Conservation (phyloP, 306 rosid species). For the Ziziphus jujuba region DNA sequence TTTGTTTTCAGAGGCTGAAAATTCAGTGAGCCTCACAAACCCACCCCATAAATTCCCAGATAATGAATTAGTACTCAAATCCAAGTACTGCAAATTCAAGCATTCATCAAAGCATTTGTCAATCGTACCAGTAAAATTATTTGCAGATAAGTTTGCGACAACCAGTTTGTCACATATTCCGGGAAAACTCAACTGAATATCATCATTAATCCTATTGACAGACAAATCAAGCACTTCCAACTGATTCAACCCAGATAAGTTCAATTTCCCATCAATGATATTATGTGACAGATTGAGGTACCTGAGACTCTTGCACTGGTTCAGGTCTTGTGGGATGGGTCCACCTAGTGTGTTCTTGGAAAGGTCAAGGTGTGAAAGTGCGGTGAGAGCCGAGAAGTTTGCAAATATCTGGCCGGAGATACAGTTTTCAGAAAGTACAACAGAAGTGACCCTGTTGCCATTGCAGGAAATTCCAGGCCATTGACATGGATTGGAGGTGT, state of each 20-base stretch:
- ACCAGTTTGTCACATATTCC: conserved; percentile 52
- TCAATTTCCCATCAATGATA: conserved; percentile 48
- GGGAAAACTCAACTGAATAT: conserved; percentile 54
- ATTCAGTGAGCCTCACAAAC: conserved; percentile 50
- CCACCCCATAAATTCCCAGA: conserved; percentile 65
- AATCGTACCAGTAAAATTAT: conserved; percentile 63
- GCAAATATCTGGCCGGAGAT: conserved; percentile 57
- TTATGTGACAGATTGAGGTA: conserved; percentile 74
- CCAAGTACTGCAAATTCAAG: conserved; percentile 64
- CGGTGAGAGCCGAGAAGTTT: conserved; percentile 67
- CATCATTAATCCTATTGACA: conserved; percentile 63
- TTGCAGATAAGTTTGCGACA: conserved; percentile 56
- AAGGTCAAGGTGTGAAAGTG: conserved; percentile 66
- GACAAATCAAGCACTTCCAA: conserved; percentile 65
- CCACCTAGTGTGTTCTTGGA: conserved; percentile 66
- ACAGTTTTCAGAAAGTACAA: conserved; percentile 39
- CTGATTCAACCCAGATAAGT: conserved; percentile 53
- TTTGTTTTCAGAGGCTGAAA: conserved; percentile 67
- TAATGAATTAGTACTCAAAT: conserved; percentile 71
- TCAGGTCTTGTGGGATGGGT: conserved; percentile 55
- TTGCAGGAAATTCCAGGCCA: conserved; percentile 70
- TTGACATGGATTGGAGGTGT: conserved; percentile 49
- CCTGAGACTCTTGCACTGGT: conserved; percentile 52
- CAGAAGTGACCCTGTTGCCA: conserved; percentile 43
- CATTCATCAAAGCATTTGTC: conserved; percentile 58